A percentile compares a stretch with the other conserved stretches of the same genome.
These are phyloP conservation scores for Lactuca saligna DNA, from an alignment of 129 eudicot species.

Conservation along the genomic window DNA sequence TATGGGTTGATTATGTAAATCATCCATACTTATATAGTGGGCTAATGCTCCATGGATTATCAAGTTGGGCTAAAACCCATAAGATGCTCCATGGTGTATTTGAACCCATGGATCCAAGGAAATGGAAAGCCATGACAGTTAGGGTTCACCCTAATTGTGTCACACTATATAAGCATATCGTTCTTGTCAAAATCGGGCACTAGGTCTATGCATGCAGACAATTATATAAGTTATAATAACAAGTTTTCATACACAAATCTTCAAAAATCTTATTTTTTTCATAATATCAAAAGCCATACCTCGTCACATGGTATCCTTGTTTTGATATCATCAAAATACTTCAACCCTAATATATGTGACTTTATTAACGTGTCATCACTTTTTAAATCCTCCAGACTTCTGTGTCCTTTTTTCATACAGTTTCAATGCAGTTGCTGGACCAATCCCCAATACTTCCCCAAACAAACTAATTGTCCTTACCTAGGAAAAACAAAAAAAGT, in stretches of 20 bases:
- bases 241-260: background rate
- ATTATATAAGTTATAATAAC: background rate
- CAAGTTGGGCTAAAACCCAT: too few species aligned
- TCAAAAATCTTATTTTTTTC: background rate
- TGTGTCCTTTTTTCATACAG: conserved; percentile 82
- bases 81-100: too few species aligned
- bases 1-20: too few species aligned
- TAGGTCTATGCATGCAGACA: conserved; percentile 55
- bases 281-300: conserved; percentile 42
- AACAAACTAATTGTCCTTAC: conserved; percentile 74
- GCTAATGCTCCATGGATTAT: too few species aligned
- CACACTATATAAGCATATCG: too few species aligned
- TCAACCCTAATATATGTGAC: conserved; percentile 70
- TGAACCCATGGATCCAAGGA: too few species aligned
- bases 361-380: conserved; percentile 67
- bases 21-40: too few species aligned
- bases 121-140: too few species aligned
- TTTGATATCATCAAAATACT: conserved; percentile 80
- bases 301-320: conserved; percentile 90
- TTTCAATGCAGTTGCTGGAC: conserved; percentile 91
- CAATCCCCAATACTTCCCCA: conserved; percentile 98
- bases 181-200: too few species aligned
- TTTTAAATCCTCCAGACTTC: conserved; percentile 66
- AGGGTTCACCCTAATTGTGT: too few species aligned
- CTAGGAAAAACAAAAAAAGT: conserved; percentile 37